Conservation (phyloP, 2,329 filamentous ascomycete genomes). For the Aspergillus eucalypticola region DNA sequence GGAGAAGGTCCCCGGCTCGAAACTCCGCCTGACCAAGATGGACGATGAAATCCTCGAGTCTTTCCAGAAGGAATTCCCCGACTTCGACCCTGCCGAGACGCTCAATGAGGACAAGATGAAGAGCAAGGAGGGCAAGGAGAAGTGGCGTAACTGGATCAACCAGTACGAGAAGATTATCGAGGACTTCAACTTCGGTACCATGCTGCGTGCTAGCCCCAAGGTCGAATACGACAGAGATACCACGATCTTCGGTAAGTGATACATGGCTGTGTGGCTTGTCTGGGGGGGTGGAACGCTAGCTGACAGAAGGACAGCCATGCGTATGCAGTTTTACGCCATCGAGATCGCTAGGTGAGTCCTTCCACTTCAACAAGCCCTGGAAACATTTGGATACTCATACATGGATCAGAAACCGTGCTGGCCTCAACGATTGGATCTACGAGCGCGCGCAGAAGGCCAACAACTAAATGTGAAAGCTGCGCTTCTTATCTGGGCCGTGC, state of each 20-base stretch:
- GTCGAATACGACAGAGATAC: slow-evolving; percentile 83
- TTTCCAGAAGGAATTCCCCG: slow-evolving; percentile 84
- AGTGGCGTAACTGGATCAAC: slow-evolving; percentile 93
- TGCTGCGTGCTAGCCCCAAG: slow-evolving; percentile 76
- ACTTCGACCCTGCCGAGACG: slow-evolving; percentile 78
- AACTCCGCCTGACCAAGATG: slow-evolving; percentile 84
- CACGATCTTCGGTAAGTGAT: slow-evolving; percentile 78
- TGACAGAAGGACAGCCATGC: slow-evolving; percentile 51
- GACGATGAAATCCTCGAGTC: slow-evolving; percentile 94
- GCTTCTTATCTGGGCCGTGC: not conserved
- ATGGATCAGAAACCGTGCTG: slow-evolving; percentile 68
- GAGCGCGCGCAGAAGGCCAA: slow-evolving; percentile 62
- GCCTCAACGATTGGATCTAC: slow-evolving; percentile 96
- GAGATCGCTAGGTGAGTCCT: slow-evolving; percentile 66
- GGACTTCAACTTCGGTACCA: slow-evolving; percentile 97
- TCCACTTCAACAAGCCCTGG: not conserved
- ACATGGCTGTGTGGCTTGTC: not conserved
- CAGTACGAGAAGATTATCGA: slow-evolving; percentile 91
- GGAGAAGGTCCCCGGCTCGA: slow-evolving; percentile 84
- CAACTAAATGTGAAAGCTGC: slow-evolving; percentile 19
- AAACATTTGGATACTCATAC: not conserved
- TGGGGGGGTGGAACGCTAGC: not conserved
- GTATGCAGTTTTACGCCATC: slow-evolving; percentile 82
- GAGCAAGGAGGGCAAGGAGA: slow-evolving; percentile 91
- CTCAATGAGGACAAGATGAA: slow-evolving; percentile 96